Evolutionary conservation across 768 basidiomycete genomes (phyloP).

Genomic region (Lactarius evosmus): DNA sequence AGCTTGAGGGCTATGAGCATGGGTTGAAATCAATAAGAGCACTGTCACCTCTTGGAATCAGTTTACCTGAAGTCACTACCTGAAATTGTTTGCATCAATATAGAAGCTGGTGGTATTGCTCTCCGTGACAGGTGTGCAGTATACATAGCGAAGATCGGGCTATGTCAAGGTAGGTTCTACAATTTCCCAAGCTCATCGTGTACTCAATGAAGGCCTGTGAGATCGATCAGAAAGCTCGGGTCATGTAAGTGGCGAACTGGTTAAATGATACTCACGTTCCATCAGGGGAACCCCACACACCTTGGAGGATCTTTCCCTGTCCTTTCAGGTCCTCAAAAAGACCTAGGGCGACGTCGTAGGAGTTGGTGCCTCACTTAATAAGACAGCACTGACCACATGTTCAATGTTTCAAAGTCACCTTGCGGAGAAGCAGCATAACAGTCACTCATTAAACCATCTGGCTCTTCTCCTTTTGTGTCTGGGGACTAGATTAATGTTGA

Average conservation of each 20-base stretch:
- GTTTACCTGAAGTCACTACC: not conserved
- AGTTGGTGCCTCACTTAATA: not conserved
- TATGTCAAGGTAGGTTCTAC: not conserved
- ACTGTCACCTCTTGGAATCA: not conserved
- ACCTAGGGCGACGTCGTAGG: not conserved
- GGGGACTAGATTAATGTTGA: not conserved
- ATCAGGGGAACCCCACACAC: not conserved
- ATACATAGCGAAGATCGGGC: not conserved
- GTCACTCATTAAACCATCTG: not conserved
- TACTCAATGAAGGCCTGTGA: slow-evolving; percentile 10
- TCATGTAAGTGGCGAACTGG: too few species aligned
- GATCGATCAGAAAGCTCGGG: not conserved
- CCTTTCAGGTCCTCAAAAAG: not conserved
- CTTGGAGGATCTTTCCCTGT: not conserved
- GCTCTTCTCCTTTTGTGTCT: not conserved
- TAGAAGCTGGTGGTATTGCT: not conserved
- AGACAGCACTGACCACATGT: not conserved
- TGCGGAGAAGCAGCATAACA: not conserved
- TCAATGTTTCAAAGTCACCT: not conserved
- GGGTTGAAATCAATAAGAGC: not conserved
- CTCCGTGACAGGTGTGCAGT: not conserved
- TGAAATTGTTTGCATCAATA: not conserved
- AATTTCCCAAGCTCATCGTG: not conserved
- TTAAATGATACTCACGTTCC: not conserved
- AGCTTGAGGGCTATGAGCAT: not conserved